Base-by-base conservation (phyloP, 352 stramenopile species). In the Aphanomyces astaci region DNA sequence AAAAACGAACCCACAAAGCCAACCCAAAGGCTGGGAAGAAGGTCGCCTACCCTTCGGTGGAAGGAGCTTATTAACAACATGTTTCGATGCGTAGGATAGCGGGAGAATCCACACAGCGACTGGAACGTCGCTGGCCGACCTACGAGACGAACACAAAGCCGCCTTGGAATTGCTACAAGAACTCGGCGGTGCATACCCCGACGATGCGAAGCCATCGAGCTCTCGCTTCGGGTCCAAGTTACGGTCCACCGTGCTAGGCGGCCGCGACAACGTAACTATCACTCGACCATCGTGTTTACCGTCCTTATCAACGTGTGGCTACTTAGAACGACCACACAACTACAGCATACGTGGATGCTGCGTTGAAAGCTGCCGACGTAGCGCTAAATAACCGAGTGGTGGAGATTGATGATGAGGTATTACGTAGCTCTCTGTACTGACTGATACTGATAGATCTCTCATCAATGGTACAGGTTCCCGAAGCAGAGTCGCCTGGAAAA, bases 71-170 rank as follows among this genome's bases (percentile, higher is more conserved):
- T n/a, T n/a, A n/a, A n/a, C n/a, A n/a, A n/a, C 13, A 33, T 30
- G 25, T 57, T 59, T 7, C 19, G 43, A 60, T 69, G 62, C n/a
- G 19, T 31, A 71, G 48, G 36, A 71, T 4, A 49, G 28, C 30
- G 45, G 32, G 36, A 3, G 27, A 15, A 43, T 40, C 5, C 32
- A 22, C 11, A 64, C 27, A 25, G 10, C 56, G 17, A n/a, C 19
- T 22, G 80, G 82, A 9, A 72, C 88, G 17, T 92, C 86, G 13
- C 73, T 94, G 25, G 79, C 82, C 2, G 82, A 88, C 63, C 64
- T 94, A 1, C 89, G 87, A 63, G 75, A 87, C 19, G 86, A 94
- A 28, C 86, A 94, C 65, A 81, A 77, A 2, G 81, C 80, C 25
- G 86, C 86, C 24, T 72, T 92, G 22, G 76, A 84, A 40, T 77